phyloP scores from a whole-genome alignment of 345 rosid species.

The Salix dunnii region DNA sequence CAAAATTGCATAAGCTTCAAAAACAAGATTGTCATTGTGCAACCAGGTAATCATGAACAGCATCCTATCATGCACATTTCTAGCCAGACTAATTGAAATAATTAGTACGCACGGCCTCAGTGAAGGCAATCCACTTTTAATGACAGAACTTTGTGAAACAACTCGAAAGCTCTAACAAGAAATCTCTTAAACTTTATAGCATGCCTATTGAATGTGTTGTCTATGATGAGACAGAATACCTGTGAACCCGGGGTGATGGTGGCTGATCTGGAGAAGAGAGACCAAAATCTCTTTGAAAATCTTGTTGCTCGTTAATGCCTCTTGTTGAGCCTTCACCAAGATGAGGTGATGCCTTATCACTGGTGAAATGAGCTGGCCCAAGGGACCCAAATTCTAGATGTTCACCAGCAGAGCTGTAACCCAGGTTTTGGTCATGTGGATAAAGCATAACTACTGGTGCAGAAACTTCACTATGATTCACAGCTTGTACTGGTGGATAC shows the following conservation, averaged over 20 bases:
- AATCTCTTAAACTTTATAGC: background rate
- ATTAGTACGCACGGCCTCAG: background rate
- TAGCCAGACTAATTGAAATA: background rate
- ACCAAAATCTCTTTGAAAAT: slow-evolving; percentile 2
- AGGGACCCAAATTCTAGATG: slow-evolving; percentile 22
- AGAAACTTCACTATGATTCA: slow-evolving; percentile 3
- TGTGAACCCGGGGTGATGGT: slow-evolving; percentile 5
- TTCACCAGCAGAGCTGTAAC: slow-evolving; percentile 13
- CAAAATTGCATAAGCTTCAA: background rate
- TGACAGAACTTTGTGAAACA: background rate
- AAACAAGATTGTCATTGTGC: background rate
- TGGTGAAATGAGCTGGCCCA: slow-evolving; percentile 7
- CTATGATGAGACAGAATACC: slow-evolving; percentile 4
- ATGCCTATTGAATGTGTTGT: background rate
- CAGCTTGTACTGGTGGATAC: slow-evolving; percentile 7
- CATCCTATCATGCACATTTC: background rate
- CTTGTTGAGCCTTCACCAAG: background rate
- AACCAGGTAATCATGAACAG: background rate
- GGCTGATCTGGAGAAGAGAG: slow-evolving; percentile 11
- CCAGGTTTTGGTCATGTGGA: slow-evolving; percentile 11
- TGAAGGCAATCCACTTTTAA: background rate
- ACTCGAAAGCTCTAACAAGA: background rate
- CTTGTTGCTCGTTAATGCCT: background rate
- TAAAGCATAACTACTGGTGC: slow-evolving; percentile 18
- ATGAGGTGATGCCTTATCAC: slow-evolving; percentile 2